Percentiles rank a stretch among this genome's conserved stretches.
These are phyloP conservation scores for Cytospora mali DNA, from an alignment of 2,329 filamentous ascomycete species.

Conservation along the genomic window DNA sequence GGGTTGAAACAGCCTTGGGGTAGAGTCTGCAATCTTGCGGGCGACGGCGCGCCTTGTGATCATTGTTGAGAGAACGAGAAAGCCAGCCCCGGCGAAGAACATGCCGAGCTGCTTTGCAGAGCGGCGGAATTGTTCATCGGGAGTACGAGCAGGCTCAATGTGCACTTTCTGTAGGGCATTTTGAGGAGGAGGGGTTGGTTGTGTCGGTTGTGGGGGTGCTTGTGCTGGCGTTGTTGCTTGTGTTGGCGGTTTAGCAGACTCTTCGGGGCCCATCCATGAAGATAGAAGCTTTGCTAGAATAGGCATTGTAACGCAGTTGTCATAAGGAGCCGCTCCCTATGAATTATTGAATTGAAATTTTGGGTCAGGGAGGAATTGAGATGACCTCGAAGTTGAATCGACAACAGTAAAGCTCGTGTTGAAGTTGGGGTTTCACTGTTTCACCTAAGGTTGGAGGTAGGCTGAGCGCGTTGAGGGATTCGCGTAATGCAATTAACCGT, in stretches of 20 bases:
- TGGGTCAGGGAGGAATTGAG: neutral
- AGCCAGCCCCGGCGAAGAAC: slow-evolving; percentile 74
- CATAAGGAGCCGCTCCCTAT: neutral
- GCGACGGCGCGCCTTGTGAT: slow-evolving; percentile 72
- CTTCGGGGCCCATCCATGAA: slow-evolving; percentile 13
- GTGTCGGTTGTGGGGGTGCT: neutral
- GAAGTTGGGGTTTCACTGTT: neutral
- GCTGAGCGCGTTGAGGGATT: neutral
- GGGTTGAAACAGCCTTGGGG: slow-evolving; percentile 73
- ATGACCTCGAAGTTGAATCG: neutral
- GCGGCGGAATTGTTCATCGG: slow-evolving; percentile 40
- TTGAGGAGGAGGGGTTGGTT: neutral
- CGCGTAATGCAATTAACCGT: slow-evolving; percentile 1
- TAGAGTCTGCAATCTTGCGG: slow-evolving; percentile 61
- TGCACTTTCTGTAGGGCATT: neutral
- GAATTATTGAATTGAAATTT: neutral
- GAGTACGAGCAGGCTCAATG: slow-evolving; percentile 28
- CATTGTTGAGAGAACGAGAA: slow-evolving; percentile 71
- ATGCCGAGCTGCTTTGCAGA: slow-evolving; percentile 66
- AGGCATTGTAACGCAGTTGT: slow-evolving; percentile 1
- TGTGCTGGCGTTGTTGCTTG: slow-evolving; percentile 4
- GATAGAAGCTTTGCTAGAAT: slow-evolving; percentile 21
- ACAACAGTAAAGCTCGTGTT: neutral
- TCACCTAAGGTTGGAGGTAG: neutral
- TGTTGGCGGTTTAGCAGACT: slow-evolving; percentile 9